Percentiles rank a stretch among this genome's conserved stretches.
Evolutionary conservation across 208 protist species (phyloP).

Genomic region (Lotmaria passim): DNA sequence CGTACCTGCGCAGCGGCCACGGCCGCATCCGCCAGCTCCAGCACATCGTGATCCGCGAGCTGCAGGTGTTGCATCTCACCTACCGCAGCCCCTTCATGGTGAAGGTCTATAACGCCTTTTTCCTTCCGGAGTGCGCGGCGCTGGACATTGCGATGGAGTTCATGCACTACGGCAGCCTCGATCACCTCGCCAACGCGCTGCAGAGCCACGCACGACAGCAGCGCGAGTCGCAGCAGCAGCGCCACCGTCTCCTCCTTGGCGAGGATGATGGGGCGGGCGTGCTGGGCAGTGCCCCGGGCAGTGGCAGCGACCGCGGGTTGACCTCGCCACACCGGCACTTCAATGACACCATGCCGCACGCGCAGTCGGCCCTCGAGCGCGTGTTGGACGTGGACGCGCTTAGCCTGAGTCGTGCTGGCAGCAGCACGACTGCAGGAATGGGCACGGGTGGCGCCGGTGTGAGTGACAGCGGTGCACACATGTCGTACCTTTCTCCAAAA

Average conservation of each 20-base stretch:
- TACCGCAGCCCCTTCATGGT: conserved; percentile 91
- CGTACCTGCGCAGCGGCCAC: conserved; percentile 28
- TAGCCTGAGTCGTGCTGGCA: neutral
- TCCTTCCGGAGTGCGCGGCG: conserved; percentile 45
- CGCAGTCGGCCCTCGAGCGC: neutral
- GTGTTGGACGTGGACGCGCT: neutral
- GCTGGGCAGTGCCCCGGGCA: conserved; percentile 2
- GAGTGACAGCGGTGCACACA: neutral
- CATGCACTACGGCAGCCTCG: conserved; percentile 88
- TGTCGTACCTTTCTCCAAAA: conserved; percentile 3
- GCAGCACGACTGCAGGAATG: too few relatives aligned
- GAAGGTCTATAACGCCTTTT: conserved; percentile 92
- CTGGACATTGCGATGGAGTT: conserved; percentile 92
- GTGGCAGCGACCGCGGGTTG: conserved; percentile 6
- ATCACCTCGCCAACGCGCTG: conserved; percentile 48
- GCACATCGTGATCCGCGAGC: conserved; percentile 74
- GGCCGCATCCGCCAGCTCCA: conserved; percentile 64
- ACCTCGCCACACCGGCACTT: neutral
- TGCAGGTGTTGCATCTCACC: conserved; percentile 86
- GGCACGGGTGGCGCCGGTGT: neutral
- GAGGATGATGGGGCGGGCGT: conserved; percentile 9
- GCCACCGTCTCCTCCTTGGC: conserved; percentile 19
- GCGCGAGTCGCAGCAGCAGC: conserved; percentile 38
- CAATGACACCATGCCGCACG: neutral
- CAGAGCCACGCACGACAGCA: conserved; percentile 41